phyloP scores from a whole-genome alignment of 2,329 filamentous ascomycete species.

The Fonsecaea monophora region DNA sequence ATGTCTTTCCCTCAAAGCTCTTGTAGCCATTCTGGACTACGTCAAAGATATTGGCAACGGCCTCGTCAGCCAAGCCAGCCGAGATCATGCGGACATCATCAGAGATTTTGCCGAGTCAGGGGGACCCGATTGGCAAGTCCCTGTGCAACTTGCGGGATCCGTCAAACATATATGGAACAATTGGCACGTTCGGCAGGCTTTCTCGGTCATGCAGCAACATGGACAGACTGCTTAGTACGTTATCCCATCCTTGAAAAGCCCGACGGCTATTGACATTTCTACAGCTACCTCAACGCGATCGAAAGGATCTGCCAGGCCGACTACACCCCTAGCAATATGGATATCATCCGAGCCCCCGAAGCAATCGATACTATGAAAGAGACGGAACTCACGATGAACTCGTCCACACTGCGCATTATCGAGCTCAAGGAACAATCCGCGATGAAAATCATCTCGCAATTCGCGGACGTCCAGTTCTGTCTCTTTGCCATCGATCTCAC shows the following conservation, averaged over 20 bases:
- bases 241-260: not conserved
- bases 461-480: slow-evolving; percentile 31
- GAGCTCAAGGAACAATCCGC: slow-evolving; percentile 26
- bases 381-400: slow-evolving; percentile 27
- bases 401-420: slow-evolving; percentile 21
- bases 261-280: slow-evolving; percentile 7
- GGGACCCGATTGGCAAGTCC: slow-evolving; percentile 24
- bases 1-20: slow-evolving; percentile 21
- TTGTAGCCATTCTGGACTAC: slow-evolving; percentile 32
- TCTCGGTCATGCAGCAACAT: slow-evolving; percentile 27
- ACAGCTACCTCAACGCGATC: slow-evolving; percentile 28
- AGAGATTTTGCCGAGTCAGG: slow-evolving; percentile 24
- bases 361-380: slow-evolving; percentile 31
- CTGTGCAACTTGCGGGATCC: slow-evolving; percentile 6
- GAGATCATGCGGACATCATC: slow-evolving; percentile 24
- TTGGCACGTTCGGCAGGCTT: slow-evolving; percentile 30
- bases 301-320: slow-evolving; percentile 30
- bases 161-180: slow-evolving; percentile 30
- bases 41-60: slow-evolving; percentile 22
- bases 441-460: slow-evolving; percentile 30
- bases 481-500: slow-evolving; percentile 33
- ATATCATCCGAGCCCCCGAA: slow-evolving; percentile 31
- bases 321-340: slow-evolving; percentile 30
- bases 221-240: slow-evolving; percentile 30
- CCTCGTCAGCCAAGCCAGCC: slow-evolving; percentile 26